Evolutionary conservation across 208 protist genomes (phyloP), one percentile per base, ranked within the genome.

Genomic region (Leishmania gerbilli): DNA sequence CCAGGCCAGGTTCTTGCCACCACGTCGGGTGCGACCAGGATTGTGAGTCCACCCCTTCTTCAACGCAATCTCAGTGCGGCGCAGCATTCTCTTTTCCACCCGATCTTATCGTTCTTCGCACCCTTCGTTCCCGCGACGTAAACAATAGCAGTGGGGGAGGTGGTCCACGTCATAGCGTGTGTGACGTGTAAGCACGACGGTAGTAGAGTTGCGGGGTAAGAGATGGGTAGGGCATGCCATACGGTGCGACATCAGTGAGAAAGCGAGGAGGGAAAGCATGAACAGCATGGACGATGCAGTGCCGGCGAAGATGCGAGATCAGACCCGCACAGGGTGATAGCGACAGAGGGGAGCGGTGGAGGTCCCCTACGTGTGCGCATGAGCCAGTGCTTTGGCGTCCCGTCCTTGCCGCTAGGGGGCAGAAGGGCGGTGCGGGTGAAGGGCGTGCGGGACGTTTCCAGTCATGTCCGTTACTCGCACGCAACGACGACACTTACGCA

Each of bases 41-140:
- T 84, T 93, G 87, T 98, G 90, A 6, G 95, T 98, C 93, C 95
- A 98, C 8, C 93, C 95, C 75, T 98, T 98, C 80, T 98, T 98
- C 40, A 94, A 84, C 4, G 89, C 72, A 47, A 93, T 64, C 27
- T 78, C 81, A 8, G 89, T 96, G 51, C 84, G 71, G 21, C 91
- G 89, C 74, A 97, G 81, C 95, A 97, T 97, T 17, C 34, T 58
- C 5, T 55, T 49, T 37, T 21, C n/a, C 72, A 19, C 11, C 42
- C 34, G 17, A 9, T 13, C 17, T 76, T 2, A 34, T 62, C 34
- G 31, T 53, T 49, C 0, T n/a, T 62, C 15, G 17, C 24, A 7
- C 42, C 42, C 42, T 1, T 34, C 0, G 13, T 45, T 24, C 11
- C 42, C 27, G 37, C 3, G 42, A 51, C 19, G 42, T 19, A 45